Evolutionary conservation across 495 filamentous ascomycete species (phyloP), one percentile per base, ranked within the genome.

Genomic region (Aspergillus steynii): DNA sequence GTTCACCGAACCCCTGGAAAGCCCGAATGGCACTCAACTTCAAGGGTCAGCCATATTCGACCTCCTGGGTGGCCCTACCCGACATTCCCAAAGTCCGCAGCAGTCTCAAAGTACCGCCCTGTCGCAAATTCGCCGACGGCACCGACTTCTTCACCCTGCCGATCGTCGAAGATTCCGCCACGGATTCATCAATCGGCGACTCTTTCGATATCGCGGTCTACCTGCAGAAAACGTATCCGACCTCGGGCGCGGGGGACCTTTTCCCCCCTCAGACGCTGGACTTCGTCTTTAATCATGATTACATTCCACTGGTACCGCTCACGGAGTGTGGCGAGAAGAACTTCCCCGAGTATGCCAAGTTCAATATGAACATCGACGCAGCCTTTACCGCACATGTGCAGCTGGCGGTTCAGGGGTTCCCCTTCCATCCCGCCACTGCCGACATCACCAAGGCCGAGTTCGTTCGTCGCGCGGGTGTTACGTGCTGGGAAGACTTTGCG

Each of bases 161-260:
- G 26, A 70, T 87, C 50, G 51, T 89, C n/a, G 59, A 68, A 0
- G 84, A 88, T 65, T 61, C 74, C 4, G 12, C 57, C n/a, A 82
- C 81, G 1, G 59, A 60, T 50, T 55, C 63, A 0, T 26, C 67
- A 1, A 32, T 88, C n/a, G 84, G 86, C 53, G 83, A 88, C 74
- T 83, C 86, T 5, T 85, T 88, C 71, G 82, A 87, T 50, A 86
- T 88, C 62, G 82, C 86, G 37, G 61, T 78, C 46, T 78, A 89
- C 71, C 69, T 89, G 9, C 71, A 89, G 31, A 65, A 75, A 29
- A 79, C 61, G 14, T 85, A 82, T 62, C 73, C 75, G 0, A 70
- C 79, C 28, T 61, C 78, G 25, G 66, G 74, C 9, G 67, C 69
- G 14, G 69, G 65, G 2, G 63, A 76, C 59, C 71, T 83, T 7